Evolutionary conservation across 2,329 filamentous ascomycete species (phyloP).

Genomic region (Stromatinia cepivora): DNA sequence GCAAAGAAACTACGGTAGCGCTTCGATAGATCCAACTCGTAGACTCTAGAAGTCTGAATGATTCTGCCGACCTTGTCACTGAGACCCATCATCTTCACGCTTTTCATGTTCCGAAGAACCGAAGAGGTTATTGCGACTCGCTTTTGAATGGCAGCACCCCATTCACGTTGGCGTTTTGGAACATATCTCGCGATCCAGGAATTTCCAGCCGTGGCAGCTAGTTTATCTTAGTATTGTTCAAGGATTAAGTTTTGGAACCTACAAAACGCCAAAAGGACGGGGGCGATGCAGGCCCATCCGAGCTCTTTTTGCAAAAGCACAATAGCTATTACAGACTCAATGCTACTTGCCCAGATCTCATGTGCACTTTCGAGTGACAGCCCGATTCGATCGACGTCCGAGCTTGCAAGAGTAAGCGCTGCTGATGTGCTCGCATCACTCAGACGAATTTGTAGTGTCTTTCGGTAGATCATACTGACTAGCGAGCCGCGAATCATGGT

Average conservation of each 20-base stretch:
- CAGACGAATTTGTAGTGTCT: too few relatives aligned
- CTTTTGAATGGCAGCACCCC: background rate
- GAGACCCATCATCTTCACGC: constrained; percentile 49
- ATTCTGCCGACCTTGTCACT: constrained; percentile 30
- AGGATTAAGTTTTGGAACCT: too few relatives aligned
- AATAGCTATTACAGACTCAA: constrained; percentile 44
- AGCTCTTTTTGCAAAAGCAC: constrained; percentile 44
- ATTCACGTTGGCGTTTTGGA: background rate
- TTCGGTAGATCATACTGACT: background rate
- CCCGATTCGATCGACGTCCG: constrained; percentile 38
- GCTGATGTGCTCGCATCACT: too few relatives aligned
- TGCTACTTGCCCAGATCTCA: constrained; percentile 45
- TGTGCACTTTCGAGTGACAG: constrained; percentile 36
- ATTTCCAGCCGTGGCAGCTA: too few relatives aligned
- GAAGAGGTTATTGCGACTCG: constrained; percentile 45
- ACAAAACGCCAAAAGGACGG: too few relatives aligned
- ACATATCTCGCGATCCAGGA: too few relatives aligned
- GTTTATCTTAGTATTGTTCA: too few relatives aligned
- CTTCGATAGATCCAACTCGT: background rate
- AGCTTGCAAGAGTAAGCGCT: constrained; percentile 49
- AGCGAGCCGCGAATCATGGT: background rate
- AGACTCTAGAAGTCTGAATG: constrained; percentile 35
- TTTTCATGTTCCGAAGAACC: constrained; percentile 47
- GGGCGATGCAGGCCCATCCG: too few relatives aligned
- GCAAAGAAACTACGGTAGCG: background rate